A percentile compares a stretch with the other conserved stretches of the same genome.
Evolutionary conservation across 805 yeast species (phyloP).

Genomic region (Lachancea sp.): DNA sequence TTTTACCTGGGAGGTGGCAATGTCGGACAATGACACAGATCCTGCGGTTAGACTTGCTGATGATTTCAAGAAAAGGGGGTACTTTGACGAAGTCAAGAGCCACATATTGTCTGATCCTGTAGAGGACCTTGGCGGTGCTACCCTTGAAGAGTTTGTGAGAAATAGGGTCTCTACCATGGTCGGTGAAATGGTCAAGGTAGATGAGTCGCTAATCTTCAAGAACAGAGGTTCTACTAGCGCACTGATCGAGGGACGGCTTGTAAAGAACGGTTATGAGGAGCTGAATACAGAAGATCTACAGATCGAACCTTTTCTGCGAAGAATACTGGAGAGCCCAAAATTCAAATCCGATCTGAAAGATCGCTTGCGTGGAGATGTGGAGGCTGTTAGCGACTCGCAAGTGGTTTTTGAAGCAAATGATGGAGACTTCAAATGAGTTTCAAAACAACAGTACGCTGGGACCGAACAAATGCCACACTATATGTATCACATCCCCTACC

Average conservation of each 20-base stretch:
- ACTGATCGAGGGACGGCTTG: constrained; percentile 27
- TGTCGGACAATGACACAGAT: constrained; percentile 11
- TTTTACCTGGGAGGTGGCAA: not conserved
- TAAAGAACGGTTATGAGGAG: constrained; percentile 25
- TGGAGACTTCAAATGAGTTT: too few relatives aligned
- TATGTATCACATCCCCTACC: too few relatives aligned
- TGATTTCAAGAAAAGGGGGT: constrained; percentile 30
- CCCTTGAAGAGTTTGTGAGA: constrained; percentile 19
- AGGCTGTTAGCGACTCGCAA: not conserved
- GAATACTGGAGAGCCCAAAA: constrained; percentile 17
- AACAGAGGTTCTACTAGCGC: constrained; percentile 33
- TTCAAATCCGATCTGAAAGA: constrained; percentile 16
- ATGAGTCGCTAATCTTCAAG: constrained; percentile 29
- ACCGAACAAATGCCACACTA: too few relatives aligned
- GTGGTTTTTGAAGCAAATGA: not conserved
- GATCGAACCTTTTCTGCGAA: constrained; percentile 18
- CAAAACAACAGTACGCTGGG: too few relatives aligned
- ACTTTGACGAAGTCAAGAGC: constrained; percentile 28
- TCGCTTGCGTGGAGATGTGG: constrained; percentile 1
- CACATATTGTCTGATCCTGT: constrained; percentile 19
- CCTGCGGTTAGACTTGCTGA: constrained; percentile 26
- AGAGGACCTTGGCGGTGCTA: constrained; percentile 2
- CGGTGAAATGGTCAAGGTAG: constrained; percentile 23
- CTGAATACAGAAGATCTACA: constrained; percentile 17
- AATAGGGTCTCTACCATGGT: constrained; percentile 21